Evolutionary conservation across 2,329 filamentous ascomycete genomes (phyloP).

Genomic region (Neofusicoccum ribis): DNA sequence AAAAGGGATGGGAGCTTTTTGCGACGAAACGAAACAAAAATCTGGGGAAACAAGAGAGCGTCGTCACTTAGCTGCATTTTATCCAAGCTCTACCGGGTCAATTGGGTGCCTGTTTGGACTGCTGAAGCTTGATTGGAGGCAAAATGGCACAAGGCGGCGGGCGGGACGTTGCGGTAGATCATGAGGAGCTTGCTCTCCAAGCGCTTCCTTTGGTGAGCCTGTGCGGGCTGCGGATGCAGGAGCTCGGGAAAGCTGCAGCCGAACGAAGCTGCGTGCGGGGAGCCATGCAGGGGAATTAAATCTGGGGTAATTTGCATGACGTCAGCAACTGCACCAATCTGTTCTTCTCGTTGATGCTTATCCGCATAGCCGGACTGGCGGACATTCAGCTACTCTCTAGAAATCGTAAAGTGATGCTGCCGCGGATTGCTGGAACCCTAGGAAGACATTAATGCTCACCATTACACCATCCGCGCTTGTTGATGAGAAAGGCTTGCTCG

Average conservation of each 20-base stretch:
- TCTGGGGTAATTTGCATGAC: conserved; percentile 14
- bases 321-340: background rate
- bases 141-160: background rate
- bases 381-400: too few relatives aligned
- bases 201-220: background rate
- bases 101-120: background rate
- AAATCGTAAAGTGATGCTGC: too few relatives aligned
- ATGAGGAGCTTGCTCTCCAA: conserved; percentile 2
- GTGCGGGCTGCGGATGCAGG: background rate
- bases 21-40: background rate
- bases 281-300: background rate
- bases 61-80: background rate
- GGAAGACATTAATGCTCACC: too few relatives aligned
- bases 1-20: background rate
- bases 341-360: too few relatives aligned
- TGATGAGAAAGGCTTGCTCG: too few relatives aligned
- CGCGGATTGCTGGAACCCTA: too few relatives aligned
- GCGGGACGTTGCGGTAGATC: conserved; percentile 3
- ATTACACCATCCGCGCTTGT: too few relatives aligned
- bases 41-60: background rate
- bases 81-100: background rate
- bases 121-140: conserved; percentile 15
- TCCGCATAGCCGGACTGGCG: too few relatives aligned
- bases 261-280: conserved; percentile 6
- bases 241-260: conserved; percentile 6